phyloP scores from a whole-genome alignment of 202 grass and related monocot genomes.

The Cymbopogon flexuosus region DNA sequence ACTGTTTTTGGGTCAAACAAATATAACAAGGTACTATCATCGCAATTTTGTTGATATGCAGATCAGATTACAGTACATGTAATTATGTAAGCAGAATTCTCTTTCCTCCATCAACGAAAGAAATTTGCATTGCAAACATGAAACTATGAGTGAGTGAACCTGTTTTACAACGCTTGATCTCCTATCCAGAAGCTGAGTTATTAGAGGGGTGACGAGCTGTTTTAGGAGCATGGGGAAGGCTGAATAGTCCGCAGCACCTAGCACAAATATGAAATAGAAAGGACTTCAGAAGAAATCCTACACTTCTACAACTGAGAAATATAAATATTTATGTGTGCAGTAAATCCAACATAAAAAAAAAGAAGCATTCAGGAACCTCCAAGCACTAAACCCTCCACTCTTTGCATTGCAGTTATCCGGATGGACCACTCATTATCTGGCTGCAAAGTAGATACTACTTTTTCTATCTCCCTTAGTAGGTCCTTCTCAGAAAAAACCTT shows the following conservation, averaged over 20 bases:
- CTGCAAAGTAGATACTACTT: conserved; percentile 46
- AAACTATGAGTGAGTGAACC: conserved; percentile 32
- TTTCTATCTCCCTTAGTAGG: conserved; percentile 70
- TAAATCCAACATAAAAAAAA: not conserved
- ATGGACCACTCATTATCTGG: conserved; percentile 82
- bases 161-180: conserved; percentile 87
- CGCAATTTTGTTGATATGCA: not conserved
- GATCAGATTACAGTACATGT: not conserved
- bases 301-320: not conserved
- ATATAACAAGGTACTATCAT: not conserved
- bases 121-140: not conserved
- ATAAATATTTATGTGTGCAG: not conserved
- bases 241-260: conserved; percentile 69
- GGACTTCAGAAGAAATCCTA: not conserved
- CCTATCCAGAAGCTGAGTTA: conserved; percentile 73
- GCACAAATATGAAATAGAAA: conserved; percentile 13
- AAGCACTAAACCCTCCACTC: conserved; percentile 77
- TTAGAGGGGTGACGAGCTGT: conserved; percentile 70
- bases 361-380: conserved; percentile 52
- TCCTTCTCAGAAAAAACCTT: conserved; percentile 88
- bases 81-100: not conserved
- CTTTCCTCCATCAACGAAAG: not conserved
- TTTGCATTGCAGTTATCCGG: conserved; percentile 81
- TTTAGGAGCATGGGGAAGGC: conserved; percentile 70
- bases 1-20: not conserved